Evolutionary conservation across 2,329 filamentous ascomycete species (phyloP), one percentile per base, ranked within the genome.

Genomic region (Microdochium trichocladiopsis): DNA sequence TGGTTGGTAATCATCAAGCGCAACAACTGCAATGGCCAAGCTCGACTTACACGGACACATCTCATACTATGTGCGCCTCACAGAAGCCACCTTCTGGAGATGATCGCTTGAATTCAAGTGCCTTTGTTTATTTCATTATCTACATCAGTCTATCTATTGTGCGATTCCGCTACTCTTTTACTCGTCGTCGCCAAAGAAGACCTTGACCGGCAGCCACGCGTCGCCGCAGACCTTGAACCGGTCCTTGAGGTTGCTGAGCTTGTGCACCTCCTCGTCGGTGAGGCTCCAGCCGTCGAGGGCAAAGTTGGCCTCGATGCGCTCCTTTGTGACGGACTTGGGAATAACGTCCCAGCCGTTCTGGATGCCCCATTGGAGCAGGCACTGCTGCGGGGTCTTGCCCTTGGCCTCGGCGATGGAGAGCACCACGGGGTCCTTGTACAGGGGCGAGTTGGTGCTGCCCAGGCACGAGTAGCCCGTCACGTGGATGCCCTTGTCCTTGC

Each of bases 211-310:
- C 62, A 90, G 65, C 84, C 87, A 93, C 25, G 65, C 70, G 65
- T 93, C 90, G 33, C 78, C 79, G 64, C 88, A 94, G 56, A 90
- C 85, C 81, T 91, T 95, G 78, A 92, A 93, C 50, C 90, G 82
- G 55, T 88, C 86, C 62, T 80, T 76, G 51, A 93, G 77, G 61
- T 72, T 78, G 62, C 83, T 82, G 49, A 95, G 75, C 69, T 80
- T 74, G 60, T 79, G 76, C 50, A 93, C 68, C 73, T 95, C 90
- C 48, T 89, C 88, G 3, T 79, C 78, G 3, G 80, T 85, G 69
- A 95, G 72, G 54, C 81, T 75, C 83, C 84, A 93, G 51, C 86
- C 88, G 67, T 91, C 82, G 50, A 89, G 65, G 41, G 87, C 80
- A 60, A 84, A 89, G 77, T 95, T 95, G 56, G 74, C 80, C 70